Conservation (phyloP, 306 rosid genomes). For the Vigna unguiculata region DNA sequence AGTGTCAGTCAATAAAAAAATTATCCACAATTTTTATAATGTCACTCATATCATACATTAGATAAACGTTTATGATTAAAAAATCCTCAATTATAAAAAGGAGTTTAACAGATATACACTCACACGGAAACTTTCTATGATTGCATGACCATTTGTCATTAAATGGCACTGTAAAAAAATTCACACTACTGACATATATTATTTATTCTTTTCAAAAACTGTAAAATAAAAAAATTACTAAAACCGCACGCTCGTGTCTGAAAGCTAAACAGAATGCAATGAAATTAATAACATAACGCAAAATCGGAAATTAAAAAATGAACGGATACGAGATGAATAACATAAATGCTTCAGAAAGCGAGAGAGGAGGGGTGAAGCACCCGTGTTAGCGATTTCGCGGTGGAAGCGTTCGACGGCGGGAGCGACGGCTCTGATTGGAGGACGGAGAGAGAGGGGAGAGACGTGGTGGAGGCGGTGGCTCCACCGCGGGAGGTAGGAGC, state of each 20-base stretch:
- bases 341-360: conserved; percentile 20
- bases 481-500: conserved; percentile 61
- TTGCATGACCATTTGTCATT: background rate
- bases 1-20: background rate
- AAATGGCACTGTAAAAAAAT: background rate
- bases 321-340: background rate
- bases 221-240: background rate
- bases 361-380: conserved; percentile 51
- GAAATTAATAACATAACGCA: background rate
- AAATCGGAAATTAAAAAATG: background rate
- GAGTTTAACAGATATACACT: too few species aligned
- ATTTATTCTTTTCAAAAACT: background rate
- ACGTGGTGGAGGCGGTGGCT: conserved; percentile 75
- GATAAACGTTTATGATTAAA: too few species aligned
- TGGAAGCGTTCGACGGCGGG: conserved; percentile 76
- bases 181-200: background rate
- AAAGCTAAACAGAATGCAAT: background rate
- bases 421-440: conserved; percentile 84
- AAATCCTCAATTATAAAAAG: too few species aligned
- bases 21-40: background rate
- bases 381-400: conserved; percentile 79
- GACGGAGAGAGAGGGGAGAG: conserved; percentile 64
- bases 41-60: too few species aligned
- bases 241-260: background rate
- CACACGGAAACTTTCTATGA: too few species aligned